phyloP scores from a whole-genome alignment of 2,329 filamentous ascomycete species.

The Talaromyces sp. region DNA sequence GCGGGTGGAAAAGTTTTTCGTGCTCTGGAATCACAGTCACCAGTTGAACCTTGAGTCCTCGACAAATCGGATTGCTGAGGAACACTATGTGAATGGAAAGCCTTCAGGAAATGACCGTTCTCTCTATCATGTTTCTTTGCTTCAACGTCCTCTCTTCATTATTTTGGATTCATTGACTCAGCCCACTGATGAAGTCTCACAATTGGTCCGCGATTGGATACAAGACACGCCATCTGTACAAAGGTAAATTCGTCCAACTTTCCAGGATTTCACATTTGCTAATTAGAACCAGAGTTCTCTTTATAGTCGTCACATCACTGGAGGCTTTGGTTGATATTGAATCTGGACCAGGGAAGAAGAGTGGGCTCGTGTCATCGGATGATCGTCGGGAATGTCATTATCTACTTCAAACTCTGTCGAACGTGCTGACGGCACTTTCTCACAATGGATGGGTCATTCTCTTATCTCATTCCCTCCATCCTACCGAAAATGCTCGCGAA shows the following conservation, averaged over 20 bases:
- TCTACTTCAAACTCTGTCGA: slow-evolving; percentile 67
- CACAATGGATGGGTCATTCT: slow-evolving; percentile 66
- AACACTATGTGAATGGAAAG: slow-evolving; percentile 9
- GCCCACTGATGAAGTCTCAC: slow-evolving; percentile 65
- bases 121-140: slow-evolving; percentile 50
- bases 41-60: slow-evolving; percentile 32
- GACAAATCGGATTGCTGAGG: slow-evolving; percentile 24
- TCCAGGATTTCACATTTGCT: background rate
- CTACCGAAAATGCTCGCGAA: slow-evolving; percentile 42
- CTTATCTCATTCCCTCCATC: slow-evolving; percentile 54
- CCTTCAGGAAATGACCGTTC: slow-evolving; percentile 20
- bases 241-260: slow-evolving; percentile 26
- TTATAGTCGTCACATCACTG: slow-evolving; percentile 29
- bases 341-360: background rate
- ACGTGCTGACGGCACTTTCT: slow-evolving; percentile 63
- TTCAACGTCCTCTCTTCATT: slow-evolving; percentile 74
- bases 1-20: slow-evolving; percentile 34
- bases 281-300: slow-evolving; percentile 26
- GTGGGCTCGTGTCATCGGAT: slow-evolving; percentile 33
- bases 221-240: slow-evolving; percentile 50
- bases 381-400: slow-evolving; percentile 74
- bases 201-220: slow-evolving; percentile 76
- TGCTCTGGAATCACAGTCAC: slow-evolving; percentile 39
- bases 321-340: slow-evolving; percentile 23
- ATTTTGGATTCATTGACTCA: slow-evolving; percentile 73